phyloP scores from a whole-genome alignment of 306 rosid species.

The Rosa multiflora region DNA sequence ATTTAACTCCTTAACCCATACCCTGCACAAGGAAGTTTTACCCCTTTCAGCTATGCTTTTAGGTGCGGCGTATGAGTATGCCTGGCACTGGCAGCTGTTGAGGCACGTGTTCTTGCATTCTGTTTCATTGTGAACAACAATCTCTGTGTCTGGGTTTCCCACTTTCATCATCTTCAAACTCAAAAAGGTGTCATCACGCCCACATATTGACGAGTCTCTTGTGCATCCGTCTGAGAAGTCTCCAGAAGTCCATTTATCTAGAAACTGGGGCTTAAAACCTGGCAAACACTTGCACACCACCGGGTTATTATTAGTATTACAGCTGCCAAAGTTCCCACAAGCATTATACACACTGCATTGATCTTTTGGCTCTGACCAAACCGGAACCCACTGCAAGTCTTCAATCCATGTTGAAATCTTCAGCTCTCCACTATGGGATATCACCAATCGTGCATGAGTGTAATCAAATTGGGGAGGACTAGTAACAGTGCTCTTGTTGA shows the following conservation, averaged over 20 bases:
- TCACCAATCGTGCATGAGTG: slow-evolving; percentile 19
- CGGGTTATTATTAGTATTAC: slow-evolving; percentile 5
- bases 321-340: slow-evolving; percentile 41
- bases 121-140: no score
- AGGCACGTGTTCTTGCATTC: no score
- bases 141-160: no score
- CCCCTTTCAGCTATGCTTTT: no score
- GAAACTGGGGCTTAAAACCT: slow-evolving; percentile 16
- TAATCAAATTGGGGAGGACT: no score
- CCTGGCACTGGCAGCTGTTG: no score
- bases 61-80: no score
- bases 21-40: no score
- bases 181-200: no score
- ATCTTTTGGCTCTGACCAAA: slow-evolving; percentile 19
- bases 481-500: no score
- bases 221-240: slow-evolving; percentile 27
- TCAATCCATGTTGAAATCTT: not conserved
- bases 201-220: not conserved
- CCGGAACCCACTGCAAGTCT: fast-evolving
- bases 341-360: slow-evolving; percentile 13
- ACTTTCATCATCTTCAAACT: no score
- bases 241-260: not conserved
- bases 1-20: no score
- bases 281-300: slow-evolving; percentile 41
- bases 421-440: slow-evolving; percentile 24